These are phyloP conservation scores for Elaphomyces granulatus DNA, from an alignment of 495 filamentous ascomycete genomes.

Conservation along the genomic window DNA sequence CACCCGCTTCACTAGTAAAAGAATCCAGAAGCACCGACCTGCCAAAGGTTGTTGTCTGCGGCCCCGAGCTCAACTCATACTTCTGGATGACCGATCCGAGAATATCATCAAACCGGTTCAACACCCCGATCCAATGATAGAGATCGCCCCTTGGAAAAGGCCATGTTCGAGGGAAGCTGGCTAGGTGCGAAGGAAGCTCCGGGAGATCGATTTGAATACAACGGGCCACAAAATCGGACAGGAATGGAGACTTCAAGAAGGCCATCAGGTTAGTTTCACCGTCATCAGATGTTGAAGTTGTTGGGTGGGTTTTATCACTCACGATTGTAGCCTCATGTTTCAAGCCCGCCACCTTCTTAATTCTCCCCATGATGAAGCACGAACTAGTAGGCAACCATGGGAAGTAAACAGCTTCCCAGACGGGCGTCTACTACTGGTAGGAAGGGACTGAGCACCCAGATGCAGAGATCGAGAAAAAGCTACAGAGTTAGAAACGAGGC, in stretches of 20 bases:
- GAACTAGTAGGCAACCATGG: slow-evolving; percentile 33
- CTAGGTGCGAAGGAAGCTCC: slow-evolving; percentile 61
- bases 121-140: slow-evolving; percentile 92
- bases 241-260: slow-evolving; percentile 59
- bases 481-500: too few species aligned
- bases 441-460: too few species aligned
- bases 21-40: slow-evolving; percentile 46
- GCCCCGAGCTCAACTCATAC: slow-evolving; percentile 68
- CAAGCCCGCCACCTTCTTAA: slow-evolving; percentile 82
- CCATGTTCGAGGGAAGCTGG: slow-evolving; percentile 75
- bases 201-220: slow-evolving; percentile 55
- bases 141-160: slow-evolving; percentile 93
- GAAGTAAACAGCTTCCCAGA: slow-evolving; percentile 20
- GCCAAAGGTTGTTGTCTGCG: slow-evolving; percentile 62
- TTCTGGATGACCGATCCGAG: slow-evolving; percentile 66
- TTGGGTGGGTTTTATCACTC: too few species aligned
- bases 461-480: too few species aligned
- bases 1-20: slow-evolving; percentile 26
- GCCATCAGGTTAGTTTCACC: too few species aligned
- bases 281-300: too few species aligned
- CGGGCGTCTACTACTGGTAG: too few species aligned
- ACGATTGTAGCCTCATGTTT: slow-evolving; percentile 93
- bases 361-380: slow-evolving; percentile 68
- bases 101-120: slow-evolving; percentile 88
- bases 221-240: slow-evolving; percentile 59